A percentile compares a stretch with the other conserved stretches of the same genome.
These are phyloP conservation scores for Talaromyces amestolkiae DNA, from an alignment of 2,329 filamentous ascomycete genomes.

Conservation along the genomic window DNA sequence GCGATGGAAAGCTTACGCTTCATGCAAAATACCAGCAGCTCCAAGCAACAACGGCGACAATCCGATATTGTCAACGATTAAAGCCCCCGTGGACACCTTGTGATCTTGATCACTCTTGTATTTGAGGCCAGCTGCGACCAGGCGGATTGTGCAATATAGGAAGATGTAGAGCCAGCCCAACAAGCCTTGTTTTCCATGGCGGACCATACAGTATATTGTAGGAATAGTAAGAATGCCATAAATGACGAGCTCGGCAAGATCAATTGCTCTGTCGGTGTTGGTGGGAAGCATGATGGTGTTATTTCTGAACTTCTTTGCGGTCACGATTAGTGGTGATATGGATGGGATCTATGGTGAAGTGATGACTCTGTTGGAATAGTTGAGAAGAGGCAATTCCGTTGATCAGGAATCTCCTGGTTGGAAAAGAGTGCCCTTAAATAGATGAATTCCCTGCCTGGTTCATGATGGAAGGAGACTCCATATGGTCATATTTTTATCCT, in stretches of 20 bases:
- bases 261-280: background rate
- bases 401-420: background rate
- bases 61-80: constrained; percentile 17
- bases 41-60: constrained; percentile 13
- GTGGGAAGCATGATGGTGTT: constrained; percentile 5
- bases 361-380: background rate
- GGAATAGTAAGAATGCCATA: constrained; percentile 6
- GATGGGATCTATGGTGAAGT: background rate
- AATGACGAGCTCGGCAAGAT: constrained; percentile 9
- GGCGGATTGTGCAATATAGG: constrained; percentile 12
- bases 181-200: constrained; percentile 10
- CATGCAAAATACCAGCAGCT: constrained; percentile 13
- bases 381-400: background rate
- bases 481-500: background rate
- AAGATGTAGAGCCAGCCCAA: constrained; percentile 13
- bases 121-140: constrained; percentile 13
- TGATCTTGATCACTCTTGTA: constrained; percentile 1
- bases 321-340: background rate
- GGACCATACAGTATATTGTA: constrained; percentile 6
- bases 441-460: background rate
- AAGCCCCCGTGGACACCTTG: background rate
- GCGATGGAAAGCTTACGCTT: background rate
- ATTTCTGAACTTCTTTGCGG: background rate
- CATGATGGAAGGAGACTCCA: background rate
- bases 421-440: background rate